Conservation (phyloP, 371 early-diverging fungal species). For the Actinomortierella ambigua region DNA sequence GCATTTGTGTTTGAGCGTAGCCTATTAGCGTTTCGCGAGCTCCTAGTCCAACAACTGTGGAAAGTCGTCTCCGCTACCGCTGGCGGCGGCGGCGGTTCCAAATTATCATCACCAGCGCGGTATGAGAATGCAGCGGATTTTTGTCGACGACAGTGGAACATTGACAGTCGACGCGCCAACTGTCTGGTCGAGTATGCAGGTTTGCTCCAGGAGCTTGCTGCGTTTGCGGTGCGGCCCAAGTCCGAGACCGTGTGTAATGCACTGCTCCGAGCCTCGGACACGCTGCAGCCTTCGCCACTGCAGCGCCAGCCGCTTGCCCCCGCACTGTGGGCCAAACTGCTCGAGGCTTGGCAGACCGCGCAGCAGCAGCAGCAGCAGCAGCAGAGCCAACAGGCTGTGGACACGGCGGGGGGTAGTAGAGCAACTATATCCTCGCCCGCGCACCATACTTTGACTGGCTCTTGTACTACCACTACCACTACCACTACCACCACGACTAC, state of each 20-base stretch:
- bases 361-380: neutral
- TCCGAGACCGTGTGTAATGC: constrained; percentile 29
- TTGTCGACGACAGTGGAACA: constrained; percentile 37
- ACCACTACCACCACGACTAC: too few relatives aligned
- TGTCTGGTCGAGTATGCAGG: constrained; percentile 34
- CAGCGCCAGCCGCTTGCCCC: constrained; percentile 24
- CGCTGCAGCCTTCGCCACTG: constrained; percentile 20
- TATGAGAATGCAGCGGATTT: constrained; percentile 30
- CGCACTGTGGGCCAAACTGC: constrained; percentile 24
- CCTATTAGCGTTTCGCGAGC: constrained; percentile 35
- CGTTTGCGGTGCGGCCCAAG: constrained; percentile 19
- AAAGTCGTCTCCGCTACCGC: too few relatives aligned
- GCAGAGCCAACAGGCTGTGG: too few relatives aligned
- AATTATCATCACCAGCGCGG: too few relatives aligned
- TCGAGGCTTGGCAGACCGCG: constrained; percentile 17
- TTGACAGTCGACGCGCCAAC: constrained; percentile 15
- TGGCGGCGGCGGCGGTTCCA: constrained; percentile 14
- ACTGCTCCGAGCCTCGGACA: constrained; percentile 16
- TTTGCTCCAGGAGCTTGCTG: constrained; percentile 21
- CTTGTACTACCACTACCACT: too few relatives aligned
- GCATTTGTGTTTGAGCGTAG: constrained; percentile 20
- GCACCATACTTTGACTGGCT: too few relatives aligned
- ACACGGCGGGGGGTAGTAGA: too few relatives aligned
- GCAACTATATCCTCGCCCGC: too few relatives aligned
- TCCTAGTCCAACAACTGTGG: constrained; percentile 29